Percentiles rank a stretch among this genome's conserved stretches.
These are phyloP conservation scores for Cutaneotrichosporon spelunceum DNA, from an alignment of 1,284 basidiomycete genomes.

Conservation along the genomic window DNA sequence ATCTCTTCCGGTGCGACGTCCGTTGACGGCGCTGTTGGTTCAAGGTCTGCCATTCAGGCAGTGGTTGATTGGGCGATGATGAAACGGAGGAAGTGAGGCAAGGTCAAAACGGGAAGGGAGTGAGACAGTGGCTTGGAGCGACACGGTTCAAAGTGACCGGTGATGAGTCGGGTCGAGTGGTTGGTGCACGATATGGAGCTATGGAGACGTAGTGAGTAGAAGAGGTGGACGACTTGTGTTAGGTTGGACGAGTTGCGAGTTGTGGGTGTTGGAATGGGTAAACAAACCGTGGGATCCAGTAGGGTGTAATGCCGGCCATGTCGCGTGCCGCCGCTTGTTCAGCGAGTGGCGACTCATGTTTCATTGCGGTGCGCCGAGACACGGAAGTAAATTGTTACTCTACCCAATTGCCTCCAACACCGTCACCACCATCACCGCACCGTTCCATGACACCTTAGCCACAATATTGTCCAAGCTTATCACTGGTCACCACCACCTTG, in stretches of 20 bases:
- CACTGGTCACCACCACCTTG: not conserved
- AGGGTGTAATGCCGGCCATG: not conserved
- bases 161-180: not conserved
- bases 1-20: slow-evolving; percentile 27
- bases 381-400: not conserved
- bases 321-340: not conserved
- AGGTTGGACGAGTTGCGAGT: not conserved
- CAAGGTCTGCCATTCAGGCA: slow-evolving; percentile 24
- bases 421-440: no score
- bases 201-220: not conserved
- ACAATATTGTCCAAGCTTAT: not conserved
- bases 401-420: no score
- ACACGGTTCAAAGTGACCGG: not conserved
- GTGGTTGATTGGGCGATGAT: not conserved
- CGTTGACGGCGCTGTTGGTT: slow-evolving; percentile 37
- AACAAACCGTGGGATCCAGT: slow-evolving; percentile 5
- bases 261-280: not conserved
- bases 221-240: not conserved
- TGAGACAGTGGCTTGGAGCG: no score
- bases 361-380: not conserved
- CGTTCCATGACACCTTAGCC: no score
- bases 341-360: not conserved
- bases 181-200: no score
- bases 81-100: not conserved
- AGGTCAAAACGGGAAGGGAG: not conserved